Percentiles rank a stretch among this genome's conserved stretches.
These are phyloP conservation scores for Mycotypha africana DNA, from an alignment of 371 early-diverging fungal species.

Conservation along the genomic window DNA sequence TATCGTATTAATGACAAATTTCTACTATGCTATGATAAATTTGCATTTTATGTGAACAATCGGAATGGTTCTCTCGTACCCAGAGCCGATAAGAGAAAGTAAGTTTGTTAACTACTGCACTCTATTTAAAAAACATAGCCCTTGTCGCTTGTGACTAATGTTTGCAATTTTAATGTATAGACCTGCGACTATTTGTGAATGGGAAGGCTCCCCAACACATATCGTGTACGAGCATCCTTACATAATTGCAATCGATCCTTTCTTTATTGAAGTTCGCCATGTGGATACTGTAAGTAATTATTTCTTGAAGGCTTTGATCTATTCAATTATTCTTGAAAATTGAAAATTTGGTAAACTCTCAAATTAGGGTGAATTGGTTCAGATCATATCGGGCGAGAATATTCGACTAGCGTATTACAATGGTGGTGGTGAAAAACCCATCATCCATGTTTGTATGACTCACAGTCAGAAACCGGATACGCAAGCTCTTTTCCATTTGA, in stretches of 20 bases:
- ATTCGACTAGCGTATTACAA: slow-evolving; percentile 43
- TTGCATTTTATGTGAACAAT: slow-evolving; percentile 90
- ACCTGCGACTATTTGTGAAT: slow-evolving; percentile 39
- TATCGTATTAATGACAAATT: slow-evolving; percentile 72
- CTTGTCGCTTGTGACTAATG: too few relatives aligned
- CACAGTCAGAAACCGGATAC: slow-evolving; percentile 40
- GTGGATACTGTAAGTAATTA: slow-evolving; percentile 62
- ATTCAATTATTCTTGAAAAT: not conserved
- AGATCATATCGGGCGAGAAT: slow-evolving; percentile 45
- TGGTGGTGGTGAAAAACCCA: slow-evolving; percentile 29
- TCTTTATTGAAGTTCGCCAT: slow-evolving; percentile 87
- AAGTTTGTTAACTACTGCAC: slow-evolving; percentile 6
- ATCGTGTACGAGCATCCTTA: slow-evolving; percentile 78
- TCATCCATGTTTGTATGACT: slow-evolving; percentile 45
- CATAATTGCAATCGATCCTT: slow-evolving; percentile 80
- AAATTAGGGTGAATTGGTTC: slow-evolving; percentile 36
- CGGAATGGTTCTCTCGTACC: slow-evolving; percentile 40
- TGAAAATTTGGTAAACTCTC: not conserved
- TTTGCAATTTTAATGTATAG: slow-evolving; percentile 10
- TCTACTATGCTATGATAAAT: slow-evolving; percentile 88
- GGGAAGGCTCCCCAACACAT: slow-evolving; percentile 57
- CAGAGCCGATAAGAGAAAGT: slow-evolving; percentile 28
- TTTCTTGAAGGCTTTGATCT: not conserved
- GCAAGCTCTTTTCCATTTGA: slow-evolving; percentile 38
- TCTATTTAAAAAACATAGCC: too few relatives aligned